Conservation (phyloP, 2,329 filamentous ascomycete species). For the Aspergillus alliaceus region DNA sequence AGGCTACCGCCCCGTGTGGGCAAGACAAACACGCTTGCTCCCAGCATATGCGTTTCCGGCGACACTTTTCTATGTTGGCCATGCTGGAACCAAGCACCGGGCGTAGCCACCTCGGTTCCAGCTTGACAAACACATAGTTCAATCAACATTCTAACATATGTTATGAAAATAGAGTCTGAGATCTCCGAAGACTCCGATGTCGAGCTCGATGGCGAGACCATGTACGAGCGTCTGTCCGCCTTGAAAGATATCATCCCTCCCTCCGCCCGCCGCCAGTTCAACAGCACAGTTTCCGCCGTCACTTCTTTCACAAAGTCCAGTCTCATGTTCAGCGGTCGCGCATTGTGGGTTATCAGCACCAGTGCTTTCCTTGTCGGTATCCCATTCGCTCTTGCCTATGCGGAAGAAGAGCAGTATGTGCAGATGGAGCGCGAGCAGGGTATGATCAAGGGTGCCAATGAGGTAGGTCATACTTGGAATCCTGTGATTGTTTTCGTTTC, state of each 20-base stretch:
- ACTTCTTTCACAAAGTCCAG: conserved; percentile 47
- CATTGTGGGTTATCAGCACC: conserved; percentile 87
- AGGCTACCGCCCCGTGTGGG: conserved; percentile 7
- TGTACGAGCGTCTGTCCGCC: conserved; percentile 70
- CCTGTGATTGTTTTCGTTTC: neutral
- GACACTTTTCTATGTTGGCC: neutral
- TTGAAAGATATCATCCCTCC: conserved; percentile 76
- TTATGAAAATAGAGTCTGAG: conserved; percentile 64
- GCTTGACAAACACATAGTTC: neutral
- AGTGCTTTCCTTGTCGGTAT: conserved; percentile 87
- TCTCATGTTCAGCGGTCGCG: conserved; percentile 72
- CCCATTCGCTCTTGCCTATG: conserved; percentile 87
- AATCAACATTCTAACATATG: conserved; percentile 1
- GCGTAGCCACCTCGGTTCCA: neutral
- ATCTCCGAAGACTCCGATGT: conserved; percentile 79
- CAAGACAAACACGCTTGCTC: conserved; percentile 38
- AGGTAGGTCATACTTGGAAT: conserved; percentile 52
- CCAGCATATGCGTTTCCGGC: conserved; percentile 10
- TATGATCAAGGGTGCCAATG: conserved; percentile 88
- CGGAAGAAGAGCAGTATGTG: conserved; percentile 93
- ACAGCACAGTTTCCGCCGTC: conserved; percentile 54
- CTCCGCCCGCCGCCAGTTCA: conserved; percentile 67
- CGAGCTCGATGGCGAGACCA: conserved; percentile 55
- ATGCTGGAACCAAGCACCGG: conserved; percentile 2
- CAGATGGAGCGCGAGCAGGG: conserved; percentile 98